Evolutionary conservation across 768 basidiomycete species (phyloP).

Genomic region (Suillus bovinus): DNA sequence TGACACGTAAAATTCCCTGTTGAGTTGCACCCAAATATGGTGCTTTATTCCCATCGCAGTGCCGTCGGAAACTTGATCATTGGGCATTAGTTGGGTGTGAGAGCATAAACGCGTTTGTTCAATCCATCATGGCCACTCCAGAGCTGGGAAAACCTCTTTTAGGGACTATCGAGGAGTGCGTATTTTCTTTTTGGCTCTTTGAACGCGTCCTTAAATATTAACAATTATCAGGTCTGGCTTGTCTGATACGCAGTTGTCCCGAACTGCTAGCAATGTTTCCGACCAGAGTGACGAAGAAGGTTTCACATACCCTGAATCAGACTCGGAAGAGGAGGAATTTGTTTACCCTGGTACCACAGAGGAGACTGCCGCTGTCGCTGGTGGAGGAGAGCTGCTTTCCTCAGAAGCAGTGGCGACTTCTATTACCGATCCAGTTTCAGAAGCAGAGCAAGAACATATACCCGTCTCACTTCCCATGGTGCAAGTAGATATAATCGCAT

Average conservation of each 20-base stretch:
- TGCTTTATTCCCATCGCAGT: neutral
- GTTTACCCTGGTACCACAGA: constrained; percentile 51
- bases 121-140: constrained; percentile 9
- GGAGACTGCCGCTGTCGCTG: constrained; percentile 9
- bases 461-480: neutral
- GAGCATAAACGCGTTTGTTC: neutral
- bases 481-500: neutral
- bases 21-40: neutral
- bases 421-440: constrained; percentile 9
- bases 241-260: constrained; percentile 30
- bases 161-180: constrained; percentile 46
- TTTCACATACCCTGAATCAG: constrained; percentile 42
- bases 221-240: constrained; percentile 31
- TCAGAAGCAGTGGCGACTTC: neutral
- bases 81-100: neutral
- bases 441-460: constrained; percentile 9
- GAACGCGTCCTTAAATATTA: constrained; percentile 3
- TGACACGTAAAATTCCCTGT: no score
- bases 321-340: constrained; percentile 48
- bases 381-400: constrained; percentile 7
- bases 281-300: constrained; percentile 38
- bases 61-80: neutral
- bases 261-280: constrained; percentile 15
- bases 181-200: neutral
- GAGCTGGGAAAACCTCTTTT: constrained; percentile 23